phyloP scores from a whole-genome alignment of 1,284 basidiomycete genomes.

The Porodaedalea pini region DNA sequence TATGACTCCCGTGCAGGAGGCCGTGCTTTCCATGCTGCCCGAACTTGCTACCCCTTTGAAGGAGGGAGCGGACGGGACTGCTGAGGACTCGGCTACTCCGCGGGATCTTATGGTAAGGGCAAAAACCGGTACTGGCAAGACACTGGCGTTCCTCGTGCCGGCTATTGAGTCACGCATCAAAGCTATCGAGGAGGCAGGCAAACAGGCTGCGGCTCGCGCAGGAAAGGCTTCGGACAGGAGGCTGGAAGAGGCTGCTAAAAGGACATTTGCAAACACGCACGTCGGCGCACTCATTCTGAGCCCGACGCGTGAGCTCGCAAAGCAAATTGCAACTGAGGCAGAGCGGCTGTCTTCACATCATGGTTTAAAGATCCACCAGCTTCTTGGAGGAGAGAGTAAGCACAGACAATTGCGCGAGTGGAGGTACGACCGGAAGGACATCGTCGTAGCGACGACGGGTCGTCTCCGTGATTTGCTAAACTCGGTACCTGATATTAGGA shows the following conservation, averaged over 20 bases:
- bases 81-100: slow-evolving; percentile 32
- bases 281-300: slow-evolving; percentile 85
- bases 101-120: slow-evolving; percentile 78
- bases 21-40: slow-evolving; percentile 71
- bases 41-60: slow-evolving; percentile 44
- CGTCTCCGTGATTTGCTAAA: slow-evolving; percentile 79
- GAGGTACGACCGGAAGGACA: slow-evolving; percentile 65
- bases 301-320: slow-evolving; percentile 92
- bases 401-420: slow-evolving; percentile 66
- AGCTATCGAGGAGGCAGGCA: slow-evolving; percentile 41
- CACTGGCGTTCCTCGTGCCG: slow-evolving; percentile 86
- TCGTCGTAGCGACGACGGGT: slow-evolving; percentile 93
- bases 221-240: slow-evolving; percentile 35
- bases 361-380: slow-evolving; percentile 68
- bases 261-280: slow-evolving; percentile 40
- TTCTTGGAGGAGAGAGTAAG: slow-evolving; percentile 81
- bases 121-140: slow-evolving; percentile 94
- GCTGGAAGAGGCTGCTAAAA: slow-evolving; percentile 33
- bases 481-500: slow-evolving; percentile 54
- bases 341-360: slow-evolving; percentile 62
- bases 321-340: slow-evolving; percentile 90
- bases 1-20: slow-evolving; percentile 86
- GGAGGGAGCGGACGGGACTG: slow-evolving; percentile 23
- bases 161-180: slow-evolving; percentile 76
- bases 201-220: slow-evolving; percentile 39